Evolutionary conservation across 768 basidiomycete genomes (phyloP).

Genomic region (Macrocybe gigantea): DNA sequence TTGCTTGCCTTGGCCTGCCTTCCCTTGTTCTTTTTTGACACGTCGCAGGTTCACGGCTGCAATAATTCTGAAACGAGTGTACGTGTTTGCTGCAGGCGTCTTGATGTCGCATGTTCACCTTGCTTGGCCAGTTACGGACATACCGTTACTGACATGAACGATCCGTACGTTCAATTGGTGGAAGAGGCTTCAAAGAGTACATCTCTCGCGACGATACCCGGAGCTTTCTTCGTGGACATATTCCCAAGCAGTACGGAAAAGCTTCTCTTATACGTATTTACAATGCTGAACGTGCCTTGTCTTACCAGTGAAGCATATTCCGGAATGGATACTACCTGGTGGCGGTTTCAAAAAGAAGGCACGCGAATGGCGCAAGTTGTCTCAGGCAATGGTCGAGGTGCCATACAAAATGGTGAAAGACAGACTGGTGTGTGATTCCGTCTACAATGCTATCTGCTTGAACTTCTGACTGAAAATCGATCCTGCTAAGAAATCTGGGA

Average conservation of each 20-base stretch:
- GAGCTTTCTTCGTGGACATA: not conserved
- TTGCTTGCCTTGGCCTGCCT: no score
- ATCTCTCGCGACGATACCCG: not conserved
- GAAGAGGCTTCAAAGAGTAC: not conserved
- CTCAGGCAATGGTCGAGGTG: not conserved
- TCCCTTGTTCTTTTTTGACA: no score
- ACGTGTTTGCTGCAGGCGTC: no score
- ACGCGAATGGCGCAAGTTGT: not conserved
- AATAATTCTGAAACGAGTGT: no score
- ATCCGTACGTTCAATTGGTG: not conserved
- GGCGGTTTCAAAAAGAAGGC: not conserved
- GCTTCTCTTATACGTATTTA: no score
- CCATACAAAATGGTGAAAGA: not conserved
- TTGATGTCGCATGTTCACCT: no score
- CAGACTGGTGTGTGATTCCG: not conserved
- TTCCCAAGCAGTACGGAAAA: not conserved
- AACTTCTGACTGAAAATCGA: no score
- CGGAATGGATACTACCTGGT: not conserved
- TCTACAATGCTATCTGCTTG: not conserved
- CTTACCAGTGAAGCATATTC: not conserved
- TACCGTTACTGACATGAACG: not conserved
- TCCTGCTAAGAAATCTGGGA: not conserved
- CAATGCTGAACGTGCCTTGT: no score
- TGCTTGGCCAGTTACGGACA: not conserved
- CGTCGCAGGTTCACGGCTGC: no score